Base-by-base conservation (phyloP, 805 yeast species). In the Geotrichum ghanense region DNA sequence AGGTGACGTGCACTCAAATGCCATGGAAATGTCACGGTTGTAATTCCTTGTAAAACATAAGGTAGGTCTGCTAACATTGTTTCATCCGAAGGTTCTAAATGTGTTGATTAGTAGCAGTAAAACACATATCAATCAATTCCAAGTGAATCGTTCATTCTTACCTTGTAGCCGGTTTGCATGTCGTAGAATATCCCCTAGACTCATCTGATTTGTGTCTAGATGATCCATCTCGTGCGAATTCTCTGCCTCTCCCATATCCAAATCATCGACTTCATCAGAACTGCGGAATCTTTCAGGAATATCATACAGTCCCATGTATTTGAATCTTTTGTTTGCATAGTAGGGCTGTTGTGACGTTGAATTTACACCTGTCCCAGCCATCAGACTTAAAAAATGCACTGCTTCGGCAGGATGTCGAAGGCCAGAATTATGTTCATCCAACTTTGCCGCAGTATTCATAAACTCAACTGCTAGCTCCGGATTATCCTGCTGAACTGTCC, bases 21-120 rank as follows among this genome's bases (percentile, higher is more conserved):
- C 60, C 60, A 56, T 22, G 45, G 43, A 26, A 54, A 50, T 3
- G 40, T 25, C 2, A 25, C 45, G 3, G 54, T 50, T 16, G 50
- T 51, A 31, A 63, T 51, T 2, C 67, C 67, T 35, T 61, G 68
- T 14, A 64, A 50, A 22, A 57, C 55, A 45, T 48, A 62, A 3
- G 67, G 66, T 12, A 63, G 35, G 19, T 60, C 64, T 1, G 40
- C 45, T 31, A 63, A 49, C 12, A 50, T 31, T 26, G 26, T 45
- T 22, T 45, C n/a, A 43, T 53, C 57, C 14, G 56, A 9, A 9
- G 57, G 57, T 17, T 55, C 49, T 34, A 31, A 40, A 39, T 7
- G n/a, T n/a, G n/a, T n/a, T n/a, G n/a, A n/a, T n/a, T n/a, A n/a
- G n/a, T n/a, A n/a, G n/a, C n/a, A n/a, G n/a, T n/a, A n/a, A n/a